phyloP scores from a whole-genome alignment of 2,329 filamentous ascomycete genomes.

The Botrytis elliptica region DNA sequence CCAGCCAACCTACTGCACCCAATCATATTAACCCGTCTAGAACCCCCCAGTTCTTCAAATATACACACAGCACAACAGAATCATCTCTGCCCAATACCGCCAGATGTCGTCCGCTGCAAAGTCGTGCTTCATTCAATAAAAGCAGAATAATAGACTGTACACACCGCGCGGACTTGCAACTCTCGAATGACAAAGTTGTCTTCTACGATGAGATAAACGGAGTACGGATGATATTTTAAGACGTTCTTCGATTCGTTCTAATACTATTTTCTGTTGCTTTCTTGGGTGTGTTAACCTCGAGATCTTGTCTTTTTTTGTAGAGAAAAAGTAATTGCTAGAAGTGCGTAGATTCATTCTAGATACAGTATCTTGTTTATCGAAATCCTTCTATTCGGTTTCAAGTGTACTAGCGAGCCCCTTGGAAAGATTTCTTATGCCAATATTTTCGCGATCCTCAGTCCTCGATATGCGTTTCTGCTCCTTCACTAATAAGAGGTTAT shows the following conservation, averaged over 20 bases:
- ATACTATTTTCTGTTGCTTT: fast-evolving
- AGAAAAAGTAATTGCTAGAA: not conserved
- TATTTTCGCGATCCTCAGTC: not conserved
- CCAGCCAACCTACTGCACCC: not conserved
- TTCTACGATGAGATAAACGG: not conserved
- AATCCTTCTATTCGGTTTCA: not conserved
- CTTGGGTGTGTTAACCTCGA: fast-evolving
- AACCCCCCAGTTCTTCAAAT: not conserved
- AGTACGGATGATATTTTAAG: not conserved
- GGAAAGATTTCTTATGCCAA: not conserved
- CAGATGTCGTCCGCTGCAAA: not conserved
- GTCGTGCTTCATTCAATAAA: not conserved
- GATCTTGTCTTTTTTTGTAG: not conserved
- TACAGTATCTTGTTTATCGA: not conserved
- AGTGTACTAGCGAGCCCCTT: not conserved
- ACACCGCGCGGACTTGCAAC: not conserved
- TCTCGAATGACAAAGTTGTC: not conserved
- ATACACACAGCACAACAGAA: not conserved
- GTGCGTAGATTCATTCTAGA: not conserved
- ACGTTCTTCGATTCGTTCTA: not conserved
- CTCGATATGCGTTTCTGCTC: not conserved
- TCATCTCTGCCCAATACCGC: not conserved
- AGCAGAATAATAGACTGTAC: not conserved
- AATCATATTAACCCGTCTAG: not conserved
- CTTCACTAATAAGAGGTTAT: not conserved